Conservation (phyloP, 305 asterid species). For the Solanum hybrid region DNA sequence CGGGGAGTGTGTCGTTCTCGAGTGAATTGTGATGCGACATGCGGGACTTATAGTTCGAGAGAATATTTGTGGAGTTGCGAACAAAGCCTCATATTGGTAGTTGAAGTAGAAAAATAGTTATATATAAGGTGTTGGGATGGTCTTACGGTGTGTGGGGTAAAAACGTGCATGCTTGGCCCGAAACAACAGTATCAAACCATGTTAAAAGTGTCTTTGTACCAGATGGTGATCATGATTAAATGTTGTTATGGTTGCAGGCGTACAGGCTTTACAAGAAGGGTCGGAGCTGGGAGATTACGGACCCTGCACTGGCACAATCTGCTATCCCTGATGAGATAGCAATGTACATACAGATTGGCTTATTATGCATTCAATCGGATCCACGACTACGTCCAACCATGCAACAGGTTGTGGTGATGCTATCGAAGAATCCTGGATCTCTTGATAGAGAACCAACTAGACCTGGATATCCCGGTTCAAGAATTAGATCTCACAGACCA, state of each 20-base stretch:
- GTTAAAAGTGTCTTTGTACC: neutral
- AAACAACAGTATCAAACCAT: neutral
- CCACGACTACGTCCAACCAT: slow-evolving; percentile 63
- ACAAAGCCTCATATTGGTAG: no score
- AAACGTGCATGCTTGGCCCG: neutral
- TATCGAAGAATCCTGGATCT: slow-evolving; percentile 56
- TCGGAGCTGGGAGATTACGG: slow-evolving; percentile 49
- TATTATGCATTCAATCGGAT: slow-evolving; percentile 74
- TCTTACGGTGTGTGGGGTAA: neutral
- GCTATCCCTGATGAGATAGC: slow-evolving; percentile 41
- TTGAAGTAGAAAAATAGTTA: neutral
- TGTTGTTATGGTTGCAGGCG: slow-evolving; percentile 34
- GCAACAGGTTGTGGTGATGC: slow-evolving; percentile 57
- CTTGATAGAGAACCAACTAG: slow-evolving; percentile 60
- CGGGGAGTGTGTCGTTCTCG: no score
- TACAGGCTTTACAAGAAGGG: slow-evolving; percentile 75
- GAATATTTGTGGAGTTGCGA: no score
- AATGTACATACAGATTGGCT: slow-evolving; percentile 47
- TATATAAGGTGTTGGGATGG: neutral
- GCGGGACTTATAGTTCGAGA: no score
- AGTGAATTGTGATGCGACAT: no score
- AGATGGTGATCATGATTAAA: neutral
- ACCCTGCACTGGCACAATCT: slow-evolving; percentile 48
- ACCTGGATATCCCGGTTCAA: slow-evolving; percentile 63
- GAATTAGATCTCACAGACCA: slow-evolving; percentile 28